These are phyloP conservation scores for Macrocybe gigantea DNA, from an alignment of 768 basidiomycete genomes.

Conservation along the genomic window DNA sequence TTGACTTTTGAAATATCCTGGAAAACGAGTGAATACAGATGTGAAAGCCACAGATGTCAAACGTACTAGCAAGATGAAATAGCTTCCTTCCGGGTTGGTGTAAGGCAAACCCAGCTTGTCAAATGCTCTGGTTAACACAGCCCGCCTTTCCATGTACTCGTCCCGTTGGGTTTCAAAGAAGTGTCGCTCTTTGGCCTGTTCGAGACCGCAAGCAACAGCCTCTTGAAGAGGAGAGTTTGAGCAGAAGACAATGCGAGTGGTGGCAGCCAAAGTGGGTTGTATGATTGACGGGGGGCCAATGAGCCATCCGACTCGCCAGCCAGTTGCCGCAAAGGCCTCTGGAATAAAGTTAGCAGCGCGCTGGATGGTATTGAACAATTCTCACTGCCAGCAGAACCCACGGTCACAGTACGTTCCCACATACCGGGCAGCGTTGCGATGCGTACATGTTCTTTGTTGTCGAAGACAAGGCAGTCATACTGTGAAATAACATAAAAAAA, in stretches of 20 bases:
- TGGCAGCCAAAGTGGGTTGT: constrained; percentile 80
- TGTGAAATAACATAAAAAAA: constrained; percentile 21
- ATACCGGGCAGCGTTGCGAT: constrained; percentile 94
- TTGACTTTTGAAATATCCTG: constrained; percentile 74
- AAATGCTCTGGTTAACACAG: constrained; percentile 72
- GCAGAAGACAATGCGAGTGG: constrained; percentile 93
- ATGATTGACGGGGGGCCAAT: constrained; percentile 84
- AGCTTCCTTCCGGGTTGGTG: constrained; percentile 83
- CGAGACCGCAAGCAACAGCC: constrained; percentile 86
- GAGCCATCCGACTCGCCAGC: constrained; percentile 97
- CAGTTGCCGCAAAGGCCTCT: constrained; percentile 97
- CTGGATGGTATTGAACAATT: neutral
- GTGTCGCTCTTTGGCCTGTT: constrained; percentile 60
- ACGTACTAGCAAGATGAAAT: constrained; percentile 82
- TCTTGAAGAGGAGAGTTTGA: constrained; percentile 94
- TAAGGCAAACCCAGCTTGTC: constrained; percentile 82
- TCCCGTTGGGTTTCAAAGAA: constrained; percentile 75
- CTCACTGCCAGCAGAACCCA: constrained; percentile 92
- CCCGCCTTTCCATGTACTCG: constrained; percentile 79
- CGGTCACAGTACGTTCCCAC: constrained; percentile 98
- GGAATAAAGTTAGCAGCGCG: constrained; percentile 4
- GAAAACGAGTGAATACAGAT: neutral
- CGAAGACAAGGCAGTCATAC: constrained; percentile 94
- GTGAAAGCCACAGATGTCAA: neutral
- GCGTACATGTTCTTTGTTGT: constrained; percentile 83